Conservation (phyloP, 179 eudicot species). For the Patellifolia procumbens region DNA sequence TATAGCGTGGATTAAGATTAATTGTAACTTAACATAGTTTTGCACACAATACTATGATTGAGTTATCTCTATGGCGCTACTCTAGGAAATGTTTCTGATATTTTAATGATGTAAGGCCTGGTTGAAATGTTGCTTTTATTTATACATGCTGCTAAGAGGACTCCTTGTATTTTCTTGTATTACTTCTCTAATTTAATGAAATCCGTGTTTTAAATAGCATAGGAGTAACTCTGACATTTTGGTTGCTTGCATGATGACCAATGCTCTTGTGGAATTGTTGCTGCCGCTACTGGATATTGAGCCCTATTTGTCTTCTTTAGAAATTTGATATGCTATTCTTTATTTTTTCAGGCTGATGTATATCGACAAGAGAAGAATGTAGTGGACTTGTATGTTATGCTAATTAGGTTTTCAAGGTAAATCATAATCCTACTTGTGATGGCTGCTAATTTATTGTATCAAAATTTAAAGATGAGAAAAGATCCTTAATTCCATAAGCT, state of each 20-base stretch:
- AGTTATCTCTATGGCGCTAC: not conserved
- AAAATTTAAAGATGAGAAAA: constrained; percentile 1
- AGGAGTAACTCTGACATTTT: not conserved
- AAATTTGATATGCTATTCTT: constrained; percentile 16
- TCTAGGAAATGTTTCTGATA: not conserved
- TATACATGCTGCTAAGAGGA: not conserved
- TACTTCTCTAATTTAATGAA: not conserved
- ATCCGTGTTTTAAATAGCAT: not conserved
- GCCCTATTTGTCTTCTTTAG: not conserved
- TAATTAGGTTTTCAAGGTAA: constrained; percentile 88
- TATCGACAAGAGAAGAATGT: constrained; percentile 76
- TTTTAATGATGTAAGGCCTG: not conserved
- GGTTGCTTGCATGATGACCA: not conserved
- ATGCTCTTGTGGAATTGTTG: not conserved
- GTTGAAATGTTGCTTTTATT: not conserved
- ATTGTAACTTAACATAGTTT: not conserved
- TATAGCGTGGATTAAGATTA: not conserved
- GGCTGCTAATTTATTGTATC: constrained; percentile 1
- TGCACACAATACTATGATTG: not conserved
- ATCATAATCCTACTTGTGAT: not conserved
- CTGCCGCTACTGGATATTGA: not conserved
- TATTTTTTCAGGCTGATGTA: constrained; percentile 64
- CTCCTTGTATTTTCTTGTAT: not conserved
- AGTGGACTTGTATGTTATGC: constrained; percentile 82
- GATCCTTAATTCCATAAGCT: constrained; percentile 8